Evolutionary conservation across 225 moss, liverwort and hornwort genomes (phyloP).

Genomic region (Sphagnum contortum): DNA sequence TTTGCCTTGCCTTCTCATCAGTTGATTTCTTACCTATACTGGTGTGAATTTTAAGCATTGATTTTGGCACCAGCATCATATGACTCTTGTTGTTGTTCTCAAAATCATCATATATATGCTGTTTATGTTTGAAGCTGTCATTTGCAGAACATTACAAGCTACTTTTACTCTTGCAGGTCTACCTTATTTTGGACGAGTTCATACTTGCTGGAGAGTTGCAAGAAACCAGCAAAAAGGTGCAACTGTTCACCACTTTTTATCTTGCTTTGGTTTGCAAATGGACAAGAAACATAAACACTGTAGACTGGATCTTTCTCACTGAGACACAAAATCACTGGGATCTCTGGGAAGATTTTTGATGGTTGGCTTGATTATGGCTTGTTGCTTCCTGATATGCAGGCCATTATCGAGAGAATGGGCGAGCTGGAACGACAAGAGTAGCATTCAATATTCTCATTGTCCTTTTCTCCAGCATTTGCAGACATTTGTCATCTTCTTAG

Average conservation of each 20-base stretch:
- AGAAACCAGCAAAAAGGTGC: constrained; percentile 99
- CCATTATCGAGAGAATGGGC: constrained; percentile 96
- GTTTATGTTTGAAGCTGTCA: not conserved
- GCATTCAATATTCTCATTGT: not conserved
- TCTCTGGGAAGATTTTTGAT: too few relatives aligned
- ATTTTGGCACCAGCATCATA: too few relatives aligned
- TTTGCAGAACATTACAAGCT: not conserved
- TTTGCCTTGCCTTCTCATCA: not conserved
- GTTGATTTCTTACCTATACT: not conserved
- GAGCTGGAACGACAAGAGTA: constrained; percentile 73
- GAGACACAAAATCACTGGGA: too few relatives aligned
- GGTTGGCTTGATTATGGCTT: too few relatives aligned
- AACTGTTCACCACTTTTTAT: not conserved
- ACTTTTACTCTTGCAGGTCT: constrained; percentile 44
- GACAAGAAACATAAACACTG: not conserved
- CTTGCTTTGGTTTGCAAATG: not conserved
- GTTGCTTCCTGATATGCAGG: constrained; percentile 40
- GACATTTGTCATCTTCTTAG: too few relatives aligned
- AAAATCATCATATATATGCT: not conserved
- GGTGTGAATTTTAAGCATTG: not conserved
- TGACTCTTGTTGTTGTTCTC: too few relatives aligned
- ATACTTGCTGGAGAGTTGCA: constrained; percentile 98
- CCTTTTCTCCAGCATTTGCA: too few relatives aligned
- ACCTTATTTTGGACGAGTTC: constrained; percentile 94
- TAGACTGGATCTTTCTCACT: not conserved